These are phyloP conservation scores for Clarireedia monteithiana DNA, from an alignment of 2,329 filamentous ascomycete genomes.

Conservation along the genomic window DNA sequence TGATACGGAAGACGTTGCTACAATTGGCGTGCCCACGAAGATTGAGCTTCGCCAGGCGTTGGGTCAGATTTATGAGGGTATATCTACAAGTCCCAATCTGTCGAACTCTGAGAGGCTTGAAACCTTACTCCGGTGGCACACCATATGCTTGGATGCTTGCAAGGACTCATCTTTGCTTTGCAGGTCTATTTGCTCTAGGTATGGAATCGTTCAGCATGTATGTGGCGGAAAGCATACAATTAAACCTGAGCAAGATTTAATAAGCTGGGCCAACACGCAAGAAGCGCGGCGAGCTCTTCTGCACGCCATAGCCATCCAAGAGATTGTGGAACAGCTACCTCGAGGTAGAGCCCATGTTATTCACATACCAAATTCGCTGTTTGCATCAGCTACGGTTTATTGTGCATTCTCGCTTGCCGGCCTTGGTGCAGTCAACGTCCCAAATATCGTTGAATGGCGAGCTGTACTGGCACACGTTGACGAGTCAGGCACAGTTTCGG, in stretches of 20 bases:
- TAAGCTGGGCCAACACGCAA: constrained; percentile 32
- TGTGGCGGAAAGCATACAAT: constrained; percentile 28
- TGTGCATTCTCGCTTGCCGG: constrained; percentile 34
- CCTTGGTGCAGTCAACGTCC: constrained; percentile 31
- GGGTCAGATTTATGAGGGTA: constrained; percentile 33
- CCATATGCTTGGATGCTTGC: constrained; percentile 36
- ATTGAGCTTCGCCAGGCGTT: constrained; percentile 34
- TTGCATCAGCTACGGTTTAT: constrained; percentile 37
- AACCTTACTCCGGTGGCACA: constrained; percentile 37
- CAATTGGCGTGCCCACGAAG: constrained; percentile 34
- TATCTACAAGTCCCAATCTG: constrained; percentile 29
- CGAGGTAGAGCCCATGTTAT: constrained; percentile 37
- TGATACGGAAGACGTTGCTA: constrained; percentile 31
- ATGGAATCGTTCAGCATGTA: constrained; percentile 34
- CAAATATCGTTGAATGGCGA: constrained; percentile 35
- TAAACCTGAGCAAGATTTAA: constrained; percentile 30
- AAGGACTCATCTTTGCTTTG: constrained; percentile 34
- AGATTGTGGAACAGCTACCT: constrained; percentile 38
- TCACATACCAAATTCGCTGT: constrained; percentile 37
- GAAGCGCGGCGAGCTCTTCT: constrained; percentile 35
- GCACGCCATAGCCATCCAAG: constrained; percentile 38
- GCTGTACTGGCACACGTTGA: constrained; percentile 30
- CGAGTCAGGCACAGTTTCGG: constrained; percentile 34
- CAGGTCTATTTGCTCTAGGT: constrained; percentile 32
- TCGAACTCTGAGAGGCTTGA: constrained; percentile 32